phyloP scores from a whole-genome alignment of 1,284 basidiomycete genomes.

The Pascua sp. region DNA sequence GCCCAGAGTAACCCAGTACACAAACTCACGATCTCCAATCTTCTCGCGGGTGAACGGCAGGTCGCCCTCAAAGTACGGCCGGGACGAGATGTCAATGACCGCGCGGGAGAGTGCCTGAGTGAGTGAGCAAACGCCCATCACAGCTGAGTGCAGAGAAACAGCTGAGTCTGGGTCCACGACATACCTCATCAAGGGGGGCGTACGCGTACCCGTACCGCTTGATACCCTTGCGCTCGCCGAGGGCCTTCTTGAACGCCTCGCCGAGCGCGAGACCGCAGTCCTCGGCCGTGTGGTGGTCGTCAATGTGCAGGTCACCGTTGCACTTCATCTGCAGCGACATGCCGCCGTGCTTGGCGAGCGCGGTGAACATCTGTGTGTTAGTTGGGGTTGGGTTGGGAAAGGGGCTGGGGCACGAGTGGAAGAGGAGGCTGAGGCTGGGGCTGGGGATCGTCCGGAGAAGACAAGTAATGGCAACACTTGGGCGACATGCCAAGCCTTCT shows the following conservation, averaged over 20 bases:
- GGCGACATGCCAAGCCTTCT: too few species aligned
- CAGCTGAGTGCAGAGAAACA: background rate
- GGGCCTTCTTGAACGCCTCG: constrained; percentile 88
- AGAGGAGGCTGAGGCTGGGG: too few species aligned
- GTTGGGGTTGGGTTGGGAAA: background rate
- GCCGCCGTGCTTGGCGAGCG: constrained; percentile 88
- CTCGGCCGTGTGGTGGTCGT: constrained; percentile 99
- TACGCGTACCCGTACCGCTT: constrained; percentile 93
- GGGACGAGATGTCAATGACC: constrained; percentile 96
- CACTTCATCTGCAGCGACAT: constrained; percentile 87
- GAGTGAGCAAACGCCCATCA: background rate
- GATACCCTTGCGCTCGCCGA: constrained; percentile 93
- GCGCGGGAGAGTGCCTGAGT: constrained; percentile 82
- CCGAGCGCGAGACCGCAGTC: constrained; percentile 91
- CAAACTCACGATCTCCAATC: constrained; percentile 71
- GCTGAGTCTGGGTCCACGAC: constrained; percentile 31
- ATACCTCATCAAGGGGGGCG: constrained; percentile 92
- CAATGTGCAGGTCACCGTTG: constrained; percentile 93
- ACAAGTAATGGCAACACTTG: too few species aligned
- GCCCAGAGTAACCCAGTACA: background rate
- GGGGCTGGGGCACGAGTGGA: too few species aligned
- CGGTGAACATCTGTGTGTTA: constrained; percentile 77
- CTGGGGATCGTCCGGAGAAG: too few species aligned
- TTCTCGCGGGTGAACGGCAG: constrained; percentile 90
- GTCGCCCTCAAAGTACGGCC: constrained; percentile 91